Base-by-base conservation (phyloP, 2,329 filamentous ascomycete species). In the Lojkania enalia region DNA sequence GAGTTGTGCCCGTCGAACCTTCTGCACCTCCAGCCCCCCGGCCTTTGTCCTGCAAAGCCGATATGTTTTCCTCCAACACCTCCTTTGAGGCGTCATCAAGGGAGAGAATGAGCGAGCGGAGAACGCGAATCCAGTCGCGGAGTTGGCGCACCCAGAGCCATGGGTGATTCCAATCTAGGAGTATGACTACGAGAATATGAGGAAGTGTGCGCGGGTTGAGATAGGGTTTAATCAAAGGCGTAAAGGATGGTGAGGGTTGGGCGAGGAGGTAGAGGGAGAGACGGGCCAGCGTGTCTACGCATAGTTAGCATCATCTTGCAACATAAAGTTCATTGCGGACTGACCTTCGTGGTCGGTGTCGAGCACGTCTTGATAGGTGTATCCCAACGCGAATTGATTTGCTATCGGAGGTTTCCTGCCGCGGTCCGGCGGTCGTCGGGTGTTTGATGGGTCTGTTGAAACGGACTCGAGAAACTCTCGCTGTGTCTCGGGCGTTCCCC, bases 141-240 rank as follows among this genome's bases (percentile, higher is more conserved):
- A 99, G 76, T 70, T 96, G 87, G 47, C 89, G 83, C 64, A 96
- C 80, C 90, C 95, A 99, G 51, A 84, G 77, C 84, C 94, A 96
- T 12, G 94, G 94, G 64, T 94, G 84, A 46, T 88, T 86, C 94
- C 94, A 99, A 74, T 96, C 91, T 32, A 99, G 79, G n/a, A 99
- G 76, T 60, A 99, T 84, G 51, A 95, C 88, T 52, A 97, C 63
- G 19, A 95, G 80, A 35, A 88, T 95, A 67, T 95, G 87, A 20
- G 88, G 85, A 64, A 96, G 87, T 5, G 89, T 86, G 69, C 88
- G 82, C 32, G 88, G 85, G 14, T 87, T 95, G 49, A 96, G 80
- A 39, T 96, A 86, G 18, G 91, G 90, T 56, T 85, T 85, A 49
- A 96, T 78, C 43, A 96, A 84, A 21, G 87, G 85, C 30, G 87